Base-by-base conservation (phyloP, 176 grass and related monocot genomes). In the Musa acuminata region DNA sequence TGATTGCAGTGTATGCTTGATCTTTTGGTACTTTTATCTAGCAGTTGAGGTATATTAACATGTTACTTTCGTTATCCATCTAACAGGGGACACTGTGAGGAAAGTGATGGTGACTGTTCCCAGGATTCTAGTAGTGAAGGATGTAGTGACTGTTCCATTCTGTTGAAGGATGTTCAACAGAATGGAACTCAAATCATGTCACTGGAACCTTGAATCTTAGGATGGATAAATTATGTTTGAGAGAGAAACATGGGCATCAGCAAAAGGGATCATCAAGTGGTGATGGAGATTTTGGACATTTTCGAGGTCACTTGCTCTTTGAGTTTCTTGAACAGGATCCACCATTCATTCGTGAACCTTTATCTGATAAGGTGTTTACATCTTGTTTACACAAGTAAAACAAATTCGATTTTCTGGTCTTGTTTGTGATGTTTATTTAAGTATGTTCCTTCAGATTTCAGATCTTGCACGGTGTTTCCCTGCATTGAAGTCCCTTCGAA, bases 301-400 rank as follows among this genome's bases (percentile, higher is more conserved):
- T 60, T 71, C 81, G 81, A 8, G 72, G 85, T 12, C 72, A 75
- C 53, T 84, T 91, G 26, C 64, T 89, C 49, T 91, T 87, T 55
- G 92, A 91, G 76, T 96, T 81, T 62, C 77, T 91, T 0, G 92
- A 91, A 67, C 77, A 77, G 1, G 88, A 96, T 58, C 55, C 84
- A 14, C 92, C 88, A 10, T 83, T 87, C 72, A 71, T 77, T 6
- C 88, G 88, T 0, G 80, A 89, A 49, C 92, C 88, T 16, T 52
- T 91, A 21, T 87, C 84, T 78, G 88, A 89, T 8, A 96, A 96
- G 86, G 92, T 73, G 85, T 19, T 69, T 13, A 9, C 16, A 27
- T 76, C 1, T 79, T 58, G 3, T 35, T 52, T 67, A 49, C 52
- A 11, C 13, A 25, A 10, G 7, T n/a, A 52, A 26, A 2, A 2